Conservation (phyloP, 176 grass and related monocot genomes). For the Musa beccarii region DNA sequence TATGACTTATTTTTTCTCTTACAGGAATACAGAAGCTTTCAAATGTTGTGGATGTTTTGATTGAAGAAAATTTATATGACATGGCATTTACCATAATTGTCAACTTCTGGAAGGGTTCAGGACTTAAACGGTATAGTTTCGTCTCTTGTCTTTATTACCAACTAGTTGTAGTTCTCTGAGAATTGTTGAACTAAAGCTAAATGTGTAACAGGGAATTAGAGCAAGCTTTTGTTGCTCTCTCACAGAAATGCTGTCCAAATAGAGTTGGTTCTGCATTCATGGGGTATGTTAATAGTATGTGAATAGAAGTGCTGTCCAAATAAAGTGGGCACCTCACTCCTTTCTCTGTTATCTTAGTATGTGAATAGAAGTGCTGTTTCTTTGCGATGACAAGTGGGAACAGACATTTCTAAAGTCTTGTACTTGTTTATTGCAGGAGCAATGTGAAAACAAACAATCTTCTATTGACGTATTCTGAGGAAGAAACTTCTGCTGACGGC, state of each 20-base stretch:
- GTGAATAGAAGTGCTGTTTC: not conserved
- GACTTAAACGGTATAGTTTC: constrained; percentile 50
- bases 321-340: constrained; percentile 19
- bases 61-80: constrained; percentile 73
- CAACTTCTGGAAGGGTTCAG: constrained; percentile 79
- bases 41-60: constrained; percentile 67
- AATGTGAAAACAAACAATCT: constrained; percentile 35
- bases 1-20: constrained; percentile 8
- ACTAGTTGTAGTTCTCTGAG: not conserved
- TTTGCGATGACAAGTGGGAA: not conserved
- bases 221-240: constrained; percentile 60
- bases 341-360: not conserved
- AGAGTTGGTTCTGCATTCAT: constrained; percentile 23
- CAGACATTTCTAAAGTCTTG: not conserved
- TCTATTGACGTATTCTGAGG: constrained; percentile 47
- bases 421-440: constrained; percentile 42
- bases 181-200: constrained; percentile 7
- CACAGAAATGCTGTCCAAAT: constrained; percentile 64
- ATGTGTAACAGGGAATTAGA: constrained; percentile 69
- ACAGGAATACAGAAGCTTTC: constrained; percentile 55
- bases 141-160: constrained; percentile 14
- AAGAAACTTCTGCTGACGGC: constrained; percentile 31
- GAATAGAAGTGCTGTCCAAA: not conserved
- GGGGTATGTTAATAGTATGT: constrained; percentile 14
- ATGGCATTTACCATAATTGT: constrained; percentile 77